Evolutionary conservation across 2,329 filamentous ascomycete species (phyloP), one percentile per base, ranked within the genome.

Genomic region (Clonostachys rosea): DNA sequence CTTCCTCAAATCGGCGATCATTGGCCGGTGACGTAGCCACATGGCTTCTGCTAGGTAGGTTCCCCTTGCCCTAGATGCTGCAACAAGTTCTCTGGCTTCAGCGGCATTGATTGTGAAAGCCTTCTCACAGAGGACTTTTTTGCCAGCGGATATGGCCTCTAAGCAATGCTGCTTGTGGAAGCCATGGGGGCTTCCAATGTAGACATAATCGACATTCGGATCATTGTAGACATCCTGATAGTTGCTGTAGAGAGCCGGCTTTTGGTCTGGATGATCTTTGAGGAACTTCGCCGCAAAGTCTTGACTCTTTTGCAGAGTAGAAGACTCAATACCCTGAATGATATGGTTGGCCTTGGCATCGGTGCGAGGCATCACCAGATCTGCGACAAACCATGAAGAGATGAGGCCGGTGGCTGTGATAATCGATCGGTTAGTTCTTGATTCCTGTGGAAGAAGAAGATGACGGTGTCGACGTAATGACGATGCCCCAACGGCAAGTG

Each of bases 131-230:
- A 39, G 36, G 11, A 39, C 36, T 8, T 39, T 39, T 17, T 14
- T 39, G 6, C 36, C 36, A 17, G 36, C 11, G 0, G 54, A 54
- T 18, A 74, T 73, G 0, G 70, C 71, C 36, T 69, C 65, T 3
- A 74, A 62, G 30, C 66, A 70, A 47, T 70, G 67, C 34, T 65
- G 59, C 49, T 65, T 67, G 56, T 75, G 71, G 46, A 73, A 69
- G 33, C 59, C 62, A 49, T 73, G 69, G 0, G 71, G 71, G 9
- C 65, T 73, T 30, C 69, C 71, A 35, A 75, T 68, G 54, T 75
- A 74, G 40, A 74, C 58, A 20, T 69, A 64, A 48, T 75, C 70
- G 30, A 74, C 69, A 11, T 63, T 48, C 0, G 65, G 58, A 48
- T 73, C 68, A 18, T 55, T 52, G 50, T 71, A 73, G 12, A 71